Percentiles rank a stretch among this genome's conserved stretches.
Conservation (phyloP, 108 stramenopile genomes). For the Tribonema minus region DNA sequence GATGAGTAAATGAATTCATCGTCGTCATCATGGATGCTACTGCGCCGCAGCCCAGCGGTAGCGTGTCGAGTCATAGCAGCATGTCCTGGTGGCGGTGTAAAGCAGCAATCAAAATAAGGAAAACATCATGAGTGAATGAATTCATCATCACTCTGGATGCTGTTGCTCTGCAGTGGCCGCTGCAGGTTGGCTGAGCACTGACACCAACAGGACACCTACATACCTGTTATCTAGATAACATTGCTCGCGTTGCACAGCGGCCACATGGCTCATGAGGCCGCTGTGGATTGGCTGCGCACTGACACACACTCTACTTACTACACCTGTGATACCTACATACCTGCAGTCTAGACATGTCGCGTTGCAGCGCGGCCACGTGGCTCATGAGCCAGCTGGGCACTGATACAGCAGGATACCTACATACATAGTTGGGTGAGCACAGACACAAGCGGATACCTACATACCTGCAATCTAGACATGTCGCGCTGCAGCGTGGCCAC, state of each 20-base stretch:
- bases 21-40: not conserved
- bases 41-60: not conserved
- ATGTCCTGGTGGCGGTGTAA: not conserved
- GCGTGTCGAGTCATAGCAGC: not conserved
- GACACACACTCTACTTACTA: too few species aligned
- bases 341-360: conserved; percentile 82
- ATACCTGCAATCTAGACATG: conserved; percentile 68
- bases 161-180: too few species aligned
- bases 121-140: too few species aligned
- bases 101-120: too few species aligned
- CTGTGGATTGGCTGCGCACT: too few species aligned
- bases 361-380: conserved; percentile 78
- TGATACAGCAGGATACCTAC: too few species aligned
- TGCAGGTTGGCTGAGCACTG: not conserved
- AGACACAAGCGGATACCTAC: not conserved
- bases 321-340: conserved; percentile 3
- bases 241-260: not conserved
- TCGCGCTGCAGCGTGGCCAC: conserved; percentile 84
- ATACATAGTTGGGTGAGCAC: too few species aligned
- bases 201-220: not conserved
- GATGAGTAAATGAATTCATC: too few species aligned
- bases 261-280: not conserved
- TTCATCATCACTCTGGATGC: too few species aligned
- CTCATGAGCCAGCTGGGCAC: too few species aligned
- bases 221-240: not conserved